Evolutionary conservation across 352 stramenopile species (phyloP).

Genomic region (Phytophthora pisi): DNA sequence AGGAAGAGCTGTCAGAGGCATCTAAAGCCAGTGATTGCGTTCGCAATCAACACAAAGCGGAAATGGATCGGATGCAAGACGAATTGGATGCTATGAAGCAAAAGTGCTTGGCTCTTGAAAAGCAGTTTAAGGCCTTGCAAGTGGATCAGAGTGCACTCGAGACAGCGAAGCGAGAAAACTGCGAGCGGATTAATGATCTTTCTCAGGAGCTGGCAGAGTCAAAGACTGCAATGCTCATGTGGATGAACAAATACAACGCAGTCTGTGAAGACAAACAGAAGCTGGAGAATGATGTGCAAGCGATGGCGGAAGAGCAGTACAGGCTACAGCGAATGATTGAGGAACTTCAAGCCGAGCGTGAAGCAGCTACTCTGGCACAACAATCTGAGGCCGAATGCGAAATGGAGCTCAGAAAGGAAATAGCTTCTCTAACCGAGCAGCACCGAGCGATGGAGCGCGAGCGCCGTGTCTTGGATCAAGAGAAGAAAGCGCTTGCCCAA

Average conservation of each 20-base stretch:
- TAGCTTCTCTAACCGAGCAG: constrained; percentile 26
- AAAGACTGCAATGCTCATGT: constrained; percentile 70
- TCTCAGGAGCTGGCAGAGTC: constrained; percentile 50
- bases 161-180: constrained; percentile 14
- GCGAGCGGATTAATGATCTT: constrained; percentile 22
- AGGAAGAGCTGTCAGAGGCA: constrained; percentile 12
- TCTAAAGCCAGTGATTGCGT: constrained; percentile 7
- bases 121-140: constrained; percentile 13
- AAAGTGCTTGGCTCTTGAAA: constrained; percentile 12
- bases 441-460: constrained; percentile 28
- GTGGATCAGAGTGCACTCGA: constrained; percentile 21
- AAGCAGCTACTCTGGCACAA: constrained; percentile 8
- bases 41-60: constrained; percentile 7
- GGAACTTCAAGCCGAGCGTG: constrained; percentile 20
- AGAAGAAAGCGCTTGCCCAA: constrained; percentile 31
- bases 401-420: constrained; percentile 18
- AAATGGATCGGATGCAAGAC: constrained; percentile 13
- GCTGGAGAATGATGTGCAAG: constrained; percentile 37
- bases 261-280: constrained; percentile 38
- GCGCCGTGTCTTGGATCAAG: constrained; percentile 20
- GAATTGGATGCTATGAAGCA: constrained; percentile 25
- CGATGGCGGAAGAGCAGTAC: constrained; percentile 41
- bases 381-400: constrained; percentile 10
- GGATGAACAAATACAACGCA: constrained; percentile 71
- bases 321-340: constrained; percentile 34